A percentile compares a stretch with the other conserved stretches of the same genome.
phyloP scores from a whole-genome alignment of 805 yeast genomes.

The Pichia cephalocereana region DNA sequence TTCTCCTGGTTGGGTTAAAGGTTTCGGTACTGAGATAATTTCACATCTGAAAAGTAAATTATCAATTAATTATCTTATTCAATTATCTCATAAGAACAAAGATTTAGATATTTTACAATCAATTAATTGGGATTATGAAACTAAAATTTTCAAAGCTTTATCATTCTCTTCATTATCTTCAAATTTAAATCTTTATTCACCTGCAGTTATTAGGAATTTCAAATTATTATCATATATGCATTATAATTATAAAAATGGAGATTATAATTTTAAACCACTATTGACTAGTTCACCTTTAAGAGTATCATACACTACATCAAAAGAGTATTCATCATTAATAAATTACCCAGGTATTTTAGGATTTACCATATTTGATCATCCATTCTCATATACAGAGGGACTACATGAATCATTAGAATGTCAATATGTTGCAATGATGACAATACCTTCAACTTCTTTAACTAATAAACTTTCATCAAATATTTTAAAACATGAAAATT shows the following conservation, averaged over 20 bases:
- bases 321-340: conserved; percentile 2
- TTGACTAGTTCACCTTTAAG: conserved; percentile 31
- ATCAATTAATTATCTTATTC: conserved; percentile 48
- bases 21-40: conserved; percentile 68
- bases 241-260: conserved; percentile 13
- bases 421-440: conserved; percentile 34
- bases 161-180: not conserved
- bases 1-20: conserved; percentile 89
- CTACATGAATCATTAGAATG: conserved; percentile 31
- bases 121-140: not conserved
- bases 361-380: conserved; percentile 25
- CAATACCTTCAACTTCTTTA: conserved; percentile 14
- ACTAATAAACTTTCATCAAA: conserved; percentile 10
- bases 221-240: conserved; percentile 50
- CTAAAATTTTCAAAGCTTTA: conserved; percentile 8
- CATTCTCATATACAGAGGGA: conserved; percentile 26
- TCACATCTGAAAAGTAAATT: conserved; percentile 33
- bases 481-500: not conserved
- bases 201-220: conserved; percentile 44
- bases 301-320: conserved; percentile 27
- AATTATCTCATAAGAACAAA: conserved; percentile 33
- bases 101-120: conserved; percentile 7
- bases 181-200: conserved; percentile 28
- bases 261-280: conserved; percentile 36
- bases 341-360: conserved; percentile 28